Percentiles rank a stretch among this genome's conserved stretches.
These are phyloP conservation scores for Trichosporon asahii DNA, from an alignment of 1,284 basidiomycete species.

Conservation along the genomic window DNA sequence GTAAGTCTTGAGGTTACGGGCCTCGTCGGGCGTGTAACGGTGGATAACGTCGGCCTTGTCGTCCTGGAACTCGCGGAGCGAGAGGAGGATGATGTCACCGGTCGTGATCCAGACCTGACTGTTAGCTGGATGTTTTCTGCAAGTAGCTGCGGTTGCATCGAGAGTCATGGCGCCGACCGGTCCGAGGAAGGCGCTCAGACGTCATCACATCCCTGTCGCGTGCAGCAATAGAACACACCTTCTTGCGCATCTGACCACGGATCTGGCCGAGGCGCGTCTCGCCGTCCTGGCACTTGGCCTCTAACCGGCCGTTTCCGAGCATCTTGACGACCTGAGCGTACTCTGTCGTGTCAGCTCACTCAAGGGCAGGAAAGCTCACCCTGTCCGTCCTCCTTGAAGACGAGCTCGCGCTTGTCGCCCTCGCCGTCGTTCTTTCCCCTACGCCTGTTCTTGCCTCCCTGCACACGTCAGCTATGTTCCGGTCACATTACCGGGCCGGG, in stretches of 20 bases:
- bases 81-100: constrained; percentile 94
- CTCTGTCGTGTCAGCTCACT: constrained; percentile 55
- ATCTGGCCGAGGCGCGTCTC: constrained; percentile 98
- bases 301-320: constrained; percentile 96
- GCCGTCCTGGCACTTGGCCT: constrained; percentile 97
- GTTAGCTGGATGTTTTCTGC: constrained; percentile 1
- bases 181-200: neutral
- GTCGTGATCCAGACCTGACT: constrained; percentile 98
- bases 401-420: constrained; percentile 95
- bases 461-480: constrained; percentile 1
- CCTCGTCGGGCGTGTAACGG: constrained; percentile 93
- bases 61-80: constrained; percentile 97
- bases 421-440: constrained; percentile 99
- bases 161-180: neutral
- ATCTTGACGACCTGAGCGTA: constrained; percentile 99
- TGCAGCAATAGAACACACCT: constrained; percentile 60
- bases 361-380: constrained; percentile 50
- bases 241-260: constrained; percentile 98
- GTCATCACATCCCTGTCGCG: neutral
- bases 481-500: neutral
- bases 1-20: constrained; percentile 80
- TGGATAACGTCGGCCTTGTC: constrained; percentile 99
- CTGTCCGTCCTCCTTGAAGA: constrained; percentile 98
- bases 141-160: neutral
- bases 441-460: constrained; percentile 99